Conservation (phyloP, 768 basidiomycete species). For the Phanerochaete sordida region DNA sequence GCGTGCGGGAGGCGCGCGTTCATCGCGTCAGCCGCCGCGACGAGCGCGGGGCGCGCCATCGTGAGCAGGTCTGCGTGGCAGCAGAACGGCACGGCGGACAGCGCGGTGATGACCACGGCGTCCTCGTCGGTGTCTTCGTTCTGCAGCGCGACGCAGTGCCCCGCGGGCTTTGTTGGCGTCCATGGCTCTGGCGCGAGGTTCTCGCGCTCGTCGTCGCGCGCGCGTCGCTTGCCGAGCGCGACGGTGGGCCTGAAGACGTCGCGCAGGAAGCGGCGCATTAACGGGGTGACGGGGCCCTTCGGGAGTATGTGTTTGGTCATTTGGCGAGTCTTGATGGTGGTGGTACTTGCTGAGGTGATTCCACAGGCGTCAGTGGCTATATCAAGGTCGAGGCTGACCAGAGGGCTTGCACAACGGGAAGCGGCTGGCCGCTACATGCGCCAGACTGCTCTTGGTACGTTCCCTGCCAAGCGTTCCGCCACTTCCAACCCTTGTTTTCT, state of each 20-base stretch:
- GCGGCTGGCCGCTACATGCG: no score
- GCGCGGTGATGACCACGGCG: slow-evolving; percentile 60
- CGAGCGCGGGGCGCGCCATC: slow-evolving; percentile 54
- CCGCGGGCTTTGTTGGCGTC: neutral
- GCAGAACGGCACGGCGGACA: slow-evolving; percentile 60
- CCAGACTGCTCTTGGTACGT: no score
- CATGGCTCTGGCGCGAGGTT: no score
- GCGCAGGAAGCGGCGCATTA: slow-evolving; percentile 4
- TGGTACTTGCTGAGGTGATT: neutral
- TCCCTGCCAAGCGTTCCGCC: no score
- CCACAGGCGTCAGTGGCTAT: no score
- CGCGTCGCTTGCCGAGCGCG: slow-evolving; percentile 3
- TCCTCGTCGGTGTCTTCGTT: slow-evolving; percentile 49
- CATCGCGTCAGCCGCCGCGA: slow-evolving; percentile 48
- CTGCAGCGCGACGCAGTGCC: slow-evolving; percentile 49
- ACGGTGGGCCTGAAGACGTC: slow-evolving; percentile 9
- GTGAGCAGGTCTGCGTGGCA: slow-evolving; percentile 70
- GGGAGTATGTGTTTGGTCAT: neutral
- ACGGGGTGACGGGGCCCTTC: neutral
- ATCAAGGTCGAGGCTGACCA: no score
- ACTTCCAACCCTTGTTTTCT: no score
- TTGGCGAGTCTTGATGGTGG: neutral
- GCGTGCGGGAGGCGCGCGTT: slow-evolving; percentile 54
- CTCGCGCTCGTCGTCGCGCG: neutral
- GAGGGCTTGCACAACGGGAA: no score